phyloP scores from a whole-genome alignment of 345 rosid genomes.

The Corchorus olitorius region DNA sequence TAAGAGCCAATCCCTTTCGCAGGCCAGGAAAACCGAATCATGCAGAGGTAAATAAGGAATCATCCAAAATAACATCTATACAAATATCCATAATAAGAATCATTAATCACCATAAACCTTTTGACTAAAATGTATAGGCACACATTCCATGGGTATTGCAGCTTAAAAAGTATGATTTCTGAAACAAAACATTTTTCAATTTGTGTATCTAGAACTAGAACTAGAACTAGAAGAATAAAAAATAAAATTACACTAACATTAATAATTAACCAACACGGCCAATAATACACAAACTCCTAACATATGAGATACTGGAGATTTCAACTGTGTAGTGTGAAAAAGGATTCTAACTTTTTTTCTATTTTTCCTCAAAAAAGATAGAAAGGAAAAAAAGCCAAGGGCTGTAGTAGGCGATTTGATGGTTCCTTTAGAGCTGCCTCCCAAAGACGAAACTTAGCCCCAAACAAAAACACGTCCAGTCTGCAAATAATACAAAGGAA shows the following conservation, averaged over 20 bases:
- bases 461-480: not conserved
- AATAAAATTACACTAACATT: not conserved
- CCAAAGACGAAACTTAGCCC: conserved; percentile 4
- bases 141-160: not conserved
- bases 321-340: too few relatives aligned
- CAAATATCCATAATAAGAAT: not conserved
- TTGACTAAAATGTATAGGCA: not conserved
- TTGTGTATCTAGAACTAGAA: not conserved
- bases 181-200: not conserved
- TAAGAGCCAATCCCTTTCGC: too few relatives aligned
- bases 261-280: too few relatives aligned
- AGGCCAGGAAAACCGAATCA: too few relatives aligned
- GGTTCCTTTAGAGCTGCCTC: not conserved
- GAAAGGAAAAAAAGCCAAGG: not conserved
- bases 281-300: not conserved
- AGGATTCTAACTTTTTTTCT: too few relatives aligned
- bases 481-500: not conserved
- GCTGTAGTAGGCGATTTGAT: not conserved
- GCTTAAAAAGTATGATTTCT: not conserved
- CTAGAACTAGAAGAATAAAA: not conserved
- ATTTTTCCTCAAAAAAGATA: too few relatives aligned
- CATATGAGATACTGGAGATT: too few relatives aligned
- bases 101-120: not conserved
- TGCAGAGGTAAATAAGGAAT: not conserved
- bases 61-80: not conserved